Evolutionary conservation across 441 rosid genomes (phyloP), one percentile per base, ranked within the genome.

Genomic region (Geranium incanum): DNA sequence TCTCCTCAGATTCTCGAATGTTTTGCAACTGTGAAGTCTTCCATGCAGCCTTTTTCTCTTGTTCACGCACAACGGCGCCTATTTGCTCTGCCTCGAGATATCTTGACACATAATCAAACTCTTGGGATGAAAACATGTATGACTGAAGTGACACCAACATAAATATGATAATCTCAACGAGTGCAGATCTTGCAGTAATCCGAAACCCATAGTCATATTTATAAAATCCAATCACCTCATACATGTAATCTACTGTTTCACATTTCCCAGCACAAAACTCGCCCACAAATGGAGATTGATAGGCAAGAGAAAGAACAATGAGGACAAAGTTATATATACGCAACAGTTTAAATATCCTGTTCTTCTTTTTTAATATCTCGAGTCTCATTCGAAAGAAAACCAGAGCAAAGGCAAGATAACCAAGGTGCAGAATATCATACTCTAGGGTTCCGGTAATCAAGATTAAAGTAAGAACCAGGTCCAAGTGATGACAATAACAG

Each of bases 61-160:
- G 95, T 78, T 95, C 98, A 68, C 76, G 86, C 78, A 93, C 96
- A 78, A 93, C 85, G 66, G 97, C 97, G 77, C 97, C 99, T 72
- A 91, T 89, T 86, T 91, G 99, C 87, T 93, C 98, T 52, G 97
- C 98, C 82, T 93, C 97, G 69, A 95, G 97, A 83, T 93, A 95
- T 71, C 90, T 87, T 50, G 91, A 86, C 65, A 93, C 92, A 78
- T 95, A 84, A 86, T 89, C 96, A 79, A 93, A 95, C 79, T 91
- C 97, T 60, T 78, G 85, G 76, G 98, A 90, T 73, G 94, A 87
- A 74, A 93, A 90, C 91, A 93, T 93, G 78, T 86, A 91, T 72
- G 97, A 93, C 81, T 93, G 99, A 71, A 93, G 94, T 43, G 98
- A 86, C 67, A 93, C 91, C 75, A 95, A 84, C 86, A 95, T 85